Evolutionary conservation across 192 early-diverging fungal species (phyloP).

Genomic region (Radiomyces spectabilis): DNA sequence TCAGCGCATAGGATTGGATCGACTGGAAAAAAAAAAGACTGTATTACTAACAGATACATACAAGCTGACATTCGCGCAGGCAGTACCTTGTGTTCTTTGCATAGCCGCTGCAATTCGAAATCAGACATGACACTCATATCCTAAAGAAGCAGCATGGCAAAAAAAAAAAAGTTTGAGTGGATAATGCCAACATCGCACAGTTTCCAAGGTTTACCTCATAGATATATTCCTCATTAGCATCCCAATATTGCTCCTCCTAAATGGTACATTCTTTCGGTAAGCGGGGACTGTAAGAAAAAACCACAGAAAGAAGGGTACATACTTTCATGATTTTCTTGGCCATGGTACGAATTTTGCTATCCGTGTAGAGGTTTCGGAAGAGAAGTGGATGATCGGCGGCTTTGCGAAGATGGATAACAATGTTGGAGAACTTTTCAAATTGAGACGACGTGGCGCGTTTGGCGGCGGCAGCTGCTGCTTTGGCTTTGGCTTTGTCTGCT

Average conservation of each 20-base stretch:
- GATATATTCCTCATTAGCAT: conserved; percentile 65
- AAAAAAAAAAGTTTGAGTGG: background rate
- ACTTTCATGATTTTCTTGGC: conserved; percentile 45
- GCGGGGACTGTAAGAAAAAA: too few relatives aligned
- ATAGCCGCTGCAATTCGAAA: conserved; percentile 74
- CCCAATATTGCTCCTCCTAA: conserved; percentile 65
- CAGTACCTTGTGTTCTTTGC: conserved; percentile 45
- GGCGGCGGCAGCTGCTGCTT: background rate
- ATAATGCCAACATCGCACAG: background rate
- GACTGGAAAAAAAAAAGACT: conserved; percentile 8
- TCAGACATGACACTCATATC: conserved; percentile 86
- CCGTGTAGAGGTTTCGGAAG: conserved; percentile 54
- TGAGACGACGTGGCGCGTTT: conserved; percentile 5
- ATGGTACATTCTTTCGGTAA: background rate
- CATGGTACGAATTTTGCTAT: conserved; percentile 53
- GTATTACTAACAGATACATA: background rate
- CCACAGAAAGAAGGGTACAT: background rate
- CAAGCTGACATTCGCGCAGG: background rate
- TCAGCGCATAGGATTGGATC: conserved; percentile 35
- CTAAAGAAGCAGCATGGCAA: background rate
- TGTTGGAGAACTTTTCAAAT: conserved; percentile 35
- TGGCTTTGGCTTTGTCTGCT: background rate
- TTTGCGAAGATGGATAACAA: conserved; percentile 81
- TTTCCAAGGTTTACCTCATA: conserved; percentile 38
- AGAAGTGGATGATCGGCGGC: conserved; percentile 80